Percentiles rank a stretch among this genome's conserved stretches.
Evolutionary conservation across 306 rosid genomes (phyloP).

Genomic region (Vigna nakashimae): DNA sequence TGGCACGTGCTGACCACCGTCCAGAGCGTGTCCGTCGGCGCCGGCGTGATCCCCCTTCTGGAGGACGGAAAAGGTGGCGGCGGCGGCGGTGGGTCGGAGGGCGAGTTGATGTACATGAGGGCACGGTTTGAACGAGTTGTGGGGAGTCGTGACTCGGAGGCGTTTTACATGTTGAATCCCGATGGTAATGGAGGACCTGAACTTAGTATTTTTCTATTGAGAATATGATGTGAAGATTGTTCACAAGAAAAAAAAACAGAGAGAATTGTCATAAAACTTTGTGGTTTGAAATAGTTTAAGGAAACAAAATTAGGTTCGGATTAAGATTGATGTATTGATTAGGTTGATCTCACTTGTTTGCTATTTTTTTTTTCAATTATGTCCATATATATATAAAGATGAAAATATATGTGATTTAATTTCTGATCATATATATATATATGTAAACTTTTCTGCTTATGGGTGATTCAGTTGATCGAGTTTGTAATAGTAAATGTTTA

Average conservation of each 20-base stretch:
- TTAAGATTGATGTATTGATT: slow-evolving; percentile 33
- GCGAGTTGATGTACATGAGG: slow-evolving; percentile 95
- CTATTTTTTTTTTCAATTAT: background rate
- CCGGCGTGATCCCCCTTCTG: slow-evolving; percentile 83
- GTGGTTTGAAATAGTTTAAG: slow-evolving; percentile 32
- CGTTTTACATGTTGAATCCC: slow-evolving; percentile 94
- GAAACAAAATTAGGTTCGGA: slow-evolving; percentile 1
- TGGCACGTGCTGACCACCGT: slow-evolving; percentile 72
- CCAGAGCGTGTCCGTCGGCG: slow-evolving; percentile 86
- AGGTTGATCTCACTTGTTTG: slow-evolving; percentile 22
- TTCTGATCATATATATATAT: background rate
- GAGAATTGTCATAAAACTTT: slow-evolving; percentile 2
- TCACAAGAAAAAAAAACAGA: background rate
- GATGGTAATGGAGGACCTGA: slow-evolving; percentile 94
- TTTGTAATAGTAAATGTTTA: background rate
- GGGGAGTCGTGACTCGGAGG: slow-evolving; percentile 97
- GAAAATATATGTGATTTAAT: slow-evolving; percentile 8
- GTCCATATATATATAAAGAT: slow-evolving; percentile 22
- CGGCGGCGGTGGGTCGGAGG: slow-evolving; percentile 51
- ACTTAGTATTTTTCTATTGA: slow-evolving; percentile 83
- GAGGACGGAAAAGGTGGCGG: slow-evolving; percentile 45
- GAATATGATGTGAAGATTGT: slow-evolving; percentile 55
- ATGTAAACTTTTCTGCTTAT: background rate
- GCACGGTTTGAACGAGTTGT: slow-evolving; percentile 93
- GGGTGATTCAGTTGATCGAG: background rate